phyloP scores from a whole-genome alignment of 768 basidiomycete species.

The Mycena galopus region DNA sequence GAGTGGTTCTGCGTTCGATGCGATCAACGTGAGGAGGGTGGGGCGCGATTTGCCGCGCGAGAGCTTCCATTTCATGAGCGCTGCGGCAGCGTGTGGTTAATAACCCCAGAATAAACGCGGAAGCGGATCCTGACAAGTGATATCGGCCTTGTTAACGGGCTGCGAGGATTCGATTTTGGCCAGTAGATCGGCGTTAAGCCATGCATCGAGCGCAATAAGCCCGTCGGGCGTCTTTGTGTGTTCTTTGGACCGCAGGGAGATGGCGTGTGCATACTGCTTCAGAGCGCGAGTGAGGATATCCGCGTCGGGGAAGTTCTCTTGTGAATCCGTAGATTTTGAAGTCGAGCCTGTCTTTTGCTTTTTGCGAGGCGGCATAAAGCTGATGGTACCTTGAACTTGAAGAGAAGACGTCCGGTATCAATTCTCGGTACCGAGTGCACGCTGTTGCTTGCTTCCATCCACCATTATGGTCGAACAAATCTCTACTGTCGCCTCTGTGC shows the following conservation, averaged over 20 bases:
- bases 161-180: constrained; percentile 24
- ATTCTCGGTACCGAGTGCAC: too few relatives aligned
- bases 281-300: constrained; percentile 16
- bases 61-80: constrained; percentile 38
- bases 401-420: too few relatives aligned
- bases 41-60: constrained; percentile 35
- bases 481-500: neutral
- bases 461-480: neutral
- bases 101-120: neutral
- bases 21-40: constrained; percentile 27
- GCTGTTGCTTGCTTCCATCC: too few relatives aligned
- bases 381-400: too few relatives aligned
- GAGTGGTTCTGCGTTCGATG: constrained; percentile 22
- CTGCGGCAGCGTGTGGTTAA: neutral
- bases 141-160: constrained; percentile 21
- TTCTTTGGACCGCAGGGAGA: constrained; percentile 26
- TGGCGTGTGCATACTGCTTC: constrained; percentile 11
- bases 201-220: constrained; percentile 26
- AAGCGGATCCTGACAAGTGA: constrained; percentile 31
- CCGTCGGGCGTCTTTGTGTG: constrained; percentile 22
- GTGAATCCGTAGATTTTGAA: neutral
- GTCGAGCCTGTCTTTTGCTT: constrained; percentile 28
- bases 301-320: constrained; percentile 11
- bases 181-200: constrained; percentile 13
- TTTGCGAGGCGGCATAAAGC: constrained; percentile 33